Base-by-base conservation (phyloP, 2,329 filamentous ascomycete species). In the Epichloe coenophiala region DNA sequence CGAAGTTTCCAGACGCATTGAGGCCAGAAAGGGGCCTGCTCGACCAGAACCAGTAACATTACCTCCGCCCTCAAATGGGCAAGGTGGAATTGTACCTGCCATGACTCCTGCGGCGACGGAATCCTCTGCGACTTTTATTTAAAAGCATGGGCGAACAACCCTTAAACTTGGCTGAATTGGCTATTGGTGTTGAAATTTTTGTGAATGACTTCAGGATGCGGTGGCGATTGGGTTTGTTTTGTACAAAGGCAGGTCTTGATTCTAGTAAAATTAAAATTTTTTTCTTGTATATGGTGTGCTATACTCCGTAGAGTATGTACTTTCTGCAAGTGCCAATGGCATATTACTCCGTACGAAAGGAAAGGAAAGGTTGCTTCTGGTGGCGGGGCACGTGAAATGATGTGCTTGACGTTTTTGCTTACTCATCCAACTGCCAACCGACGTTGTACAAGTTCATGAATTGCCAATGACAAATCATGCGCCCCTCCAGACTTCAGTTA, bases 1-100 rank as follows among this genome's bases (percentile, higher is more conserved):
- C 3, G 31, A 17, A 7, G 57, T 51, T 35, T 50, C 52, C 11
- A 60, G 49, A 27, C 58, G 63, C 8, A 54, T 65, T 1, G 65
- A 67, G 50, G 63, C 61, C 3, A 60, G 57, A 47, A 65, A 55
- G 47, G 65, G 62, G 5, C 65, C 65, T 5, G 65, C 65, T 21
- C 54, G 63, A 13, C 63, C 64, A 3, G 52, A 55, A 19, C 61
- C 63, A 3, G 56, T 64, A 6, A 62, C 62, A 5, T 49, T 65
- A 9, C 57, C 65, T 2, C 57, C 59, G 2, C 58, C 60, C 5
- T 47, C 55, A 21, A 31, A 44, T 11, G 49, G 37, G 33, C 52
- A 50, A 31, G n/a, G 3, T 15, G 7, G 5, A 3, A 7, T 12
- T 12, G 47, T 17, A 21, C 40, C 40, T 19, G 5, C 44, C 7